A percentile compares a stretch with the other conserved stretches of the same genome.
phyloP scores from a whole-genome alignment of 2,329 filamentous ascomycete species.

The Thyridium curvatum region DNA sequence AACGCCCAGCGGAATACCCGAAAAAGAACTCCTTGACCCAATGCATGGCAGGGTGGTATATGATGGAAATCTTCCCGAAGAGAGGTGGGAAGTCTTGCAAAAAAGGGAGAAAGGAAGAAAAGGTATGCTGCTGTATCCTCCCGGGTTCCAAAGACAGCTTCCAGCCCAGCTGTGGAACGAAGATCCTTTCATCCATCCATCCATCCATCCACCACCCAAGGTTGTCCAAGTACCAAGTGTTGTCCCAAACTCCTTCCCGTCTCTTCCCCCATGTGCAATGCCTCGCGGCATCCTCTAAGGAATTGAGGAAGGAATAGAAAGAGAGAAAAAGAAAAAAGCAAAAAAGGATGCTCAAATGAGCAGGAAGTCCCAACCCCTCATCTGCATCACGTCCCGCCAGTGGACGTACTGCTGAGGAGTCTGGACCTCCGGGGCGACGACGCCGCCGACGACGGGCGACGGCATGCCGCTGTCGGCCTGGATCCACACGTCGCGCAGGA shows the following conservation, averaged over 20 bases:
- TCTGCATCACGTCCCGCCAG: slow-evolving; percentile 92
- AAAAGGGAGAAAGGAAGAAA: slow-evolving; percentile 3
- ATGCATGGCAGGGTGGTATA: no score
- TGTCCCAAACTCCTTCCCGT: background rate
- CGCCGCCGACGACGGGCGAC: slow-evolving; percentile 26
- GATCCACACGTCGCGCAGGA: slow-evolving; percentile 81
- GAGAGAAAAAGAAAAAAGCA: slow-evolving; percentile 17
- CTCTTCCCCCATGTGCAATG: slow-evolving; percentile 8
- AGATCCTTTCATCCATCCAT: background rate
- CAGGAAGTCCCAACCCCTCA: slow-evolving; percentile 88
- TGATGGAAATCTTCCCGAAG: background rate
- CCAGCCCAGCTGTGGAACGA: slow-evolving; percentile 8
- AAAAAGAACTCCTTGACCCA: no score
- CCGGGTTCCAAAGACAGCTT: slow-evolving; percentile 6
- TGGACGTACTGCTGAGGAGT: slow-evolving; percentile 61
- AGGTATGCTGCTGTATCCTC: slow-evolving; percentile 2
- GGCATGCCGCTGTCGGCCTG: slow-evolving; percentile 54
- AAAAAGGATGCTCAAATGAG: slow-evolving; percentile 55
- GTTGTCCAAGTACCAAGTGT: slow-evolving; percentile 1
- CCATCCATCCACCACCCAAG: no score
- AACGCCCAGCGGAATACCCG: no score
- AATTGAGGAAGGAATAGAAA: slow-evolving; percentile 15
- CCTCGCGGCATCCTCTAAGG: slow-evolving; percentile 32
- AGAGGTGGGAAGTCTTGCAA: background rate
- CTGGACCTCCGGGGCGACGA: slow-evolving; percentile 19